These are phyloP conservation scores for Ganoderma meredithae DNA, from an alignment of 1,284 basidiomycete genomes.

Conservation along the genomic window DNA sequence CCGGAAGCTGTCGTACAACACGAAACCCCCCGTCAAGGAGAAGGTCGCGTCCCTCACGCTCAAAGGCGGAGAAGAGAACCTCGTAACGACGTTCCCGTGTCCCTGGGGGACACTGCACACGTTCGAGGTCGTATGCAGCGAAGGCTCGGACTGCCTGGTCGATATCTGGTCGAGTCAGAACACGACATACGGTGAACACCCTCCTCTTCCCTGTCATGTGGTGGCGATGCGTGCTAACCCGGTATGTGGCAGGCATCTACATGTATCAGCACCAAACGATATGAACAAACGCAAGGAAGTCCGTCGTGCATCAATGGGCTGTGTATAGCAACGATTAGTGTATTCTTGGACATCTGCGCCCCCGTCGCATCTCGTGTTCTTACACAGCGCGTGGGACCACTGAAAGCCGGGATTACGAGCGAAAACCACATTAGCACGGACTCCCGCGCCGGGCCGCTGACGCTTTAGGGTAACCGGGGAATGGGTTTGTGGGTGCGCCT, in stretches of 20 bases:
- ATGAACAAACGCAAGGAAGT: conserved; percentile 7
- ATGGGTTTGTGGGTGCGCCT: neutral
- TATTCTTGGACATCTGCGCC: conserved; percentile 4
- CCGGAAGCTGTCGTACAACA: conserved; percentile 32
- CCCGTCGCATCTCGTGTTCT: neutral
- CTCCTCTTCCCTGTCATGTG: neutral
- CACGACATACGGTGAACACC: conserved; percentile 34
- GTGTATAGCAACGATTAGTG: neutral
- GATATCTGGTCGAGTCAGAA: conserved; percentile 39
- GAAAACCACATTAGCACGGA: neutral
- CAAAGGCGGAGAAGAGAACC: conserved; percentile 31
- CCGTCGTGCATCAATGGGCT: neutral
- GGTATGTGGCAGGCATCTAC: conserved; percentile 29
- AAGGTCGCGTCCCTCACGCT: conserved; percentile 30
- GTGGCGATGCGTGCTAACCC: neutral
- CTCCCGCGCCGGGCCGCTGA: neutral
- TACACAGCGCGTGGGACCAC: neutral
- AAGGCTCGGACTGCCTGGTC: conserved; percentile 32
- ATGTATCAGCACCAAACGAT: conserved; percentile 39
- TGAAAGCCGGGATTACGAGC: neutral
- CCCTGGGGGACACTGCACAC: conserved; percentile 34
- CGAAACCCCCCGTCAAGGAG: conserved; percentile 26
- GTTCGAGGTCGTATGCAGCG: conserved; percentile 32
- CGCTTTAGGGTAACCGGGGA: neutral
- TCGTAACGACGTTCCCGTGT: conserved; percentile 36